Conservation (phyloP, 306 rosid genomes). For the Begonia fuchsioides region DNA sequence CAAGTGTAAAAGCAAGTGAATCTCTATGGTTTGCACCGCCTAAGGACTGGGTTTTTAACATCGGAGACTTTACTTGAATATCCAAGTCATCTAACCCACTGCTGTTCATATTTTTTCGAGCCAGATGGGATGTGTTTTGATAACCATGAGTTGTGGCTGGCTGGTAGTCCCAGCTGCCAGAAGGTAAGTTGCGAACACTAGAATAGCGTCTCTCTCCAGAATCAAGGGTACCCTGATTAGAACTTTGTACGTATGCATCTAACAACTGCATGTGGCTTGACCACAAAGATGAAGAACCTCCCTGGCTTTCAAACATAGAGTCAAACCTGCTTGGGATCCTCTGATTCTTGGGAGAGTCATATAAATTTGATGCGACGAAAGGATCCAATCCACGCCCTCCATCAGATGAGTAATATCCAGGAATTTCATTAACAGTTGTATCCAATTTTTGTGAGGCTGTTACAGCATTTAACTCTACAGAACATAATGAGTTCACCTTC, state of each 20-base stretch:
- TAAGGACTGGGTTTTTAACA: slow-evolving; percentile 28
- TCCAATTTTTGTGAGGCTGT: slow-evolving; percentile 36
- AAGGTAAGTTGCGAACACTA: slow-evolving; percentile 52
- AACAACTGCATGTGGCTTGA: slow-evolving; percentile 31
- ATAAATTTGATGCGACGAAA: slow-evolving; percentile 24
- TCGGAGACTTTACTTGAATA: slow-evolving; percentile 29
- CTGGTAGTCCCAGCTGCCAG: slow-evolving; percentile 56
- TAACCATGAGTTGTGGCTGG: slow-evolving; percentile 77
- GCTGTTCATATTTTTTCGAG: slow-evolving; percentile 30
- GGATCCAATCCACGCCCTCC: slow-evolving; percentile 45
- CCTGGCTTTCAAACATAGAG: slow-evolving; percentile 34
- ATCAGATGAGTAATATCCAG: slow-evolving; percentile 21
- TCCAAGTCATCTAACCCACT: slow-evolving; percentile 35
- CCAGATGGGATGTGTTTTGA: slow-evolving; percentile 49
- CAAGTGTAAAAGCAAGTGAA: slow-evolving; percentile 42
- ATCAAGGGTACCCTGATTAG: slow-evolving; percentile 24
- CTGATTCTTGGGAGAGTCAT: slow-evolving; percentile 43
- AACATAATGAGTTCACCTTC: slow-evolving; percentile 47
- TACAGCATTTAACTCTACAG: slow-evolving; percentile 32
- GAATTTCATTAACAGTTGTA: slow-evolving; percentile 31
- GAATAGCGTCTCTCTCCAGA: slow-evolving; percentile 49
- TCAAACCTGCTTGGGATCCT: slow-evolving; percentile 43
- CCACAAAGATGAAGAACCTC: slow-evolving; percentile 41
- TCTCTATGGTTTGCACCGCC: slow-evolving; percentile 44
- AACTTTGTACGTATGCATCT: slow-evolving; percentile 40